Evolutionary conservation across 495 filamentous ascomycete species (phyloP), one percentile per base, ranked within the genome.

Genomic region (Darksidea phi): DNA sequence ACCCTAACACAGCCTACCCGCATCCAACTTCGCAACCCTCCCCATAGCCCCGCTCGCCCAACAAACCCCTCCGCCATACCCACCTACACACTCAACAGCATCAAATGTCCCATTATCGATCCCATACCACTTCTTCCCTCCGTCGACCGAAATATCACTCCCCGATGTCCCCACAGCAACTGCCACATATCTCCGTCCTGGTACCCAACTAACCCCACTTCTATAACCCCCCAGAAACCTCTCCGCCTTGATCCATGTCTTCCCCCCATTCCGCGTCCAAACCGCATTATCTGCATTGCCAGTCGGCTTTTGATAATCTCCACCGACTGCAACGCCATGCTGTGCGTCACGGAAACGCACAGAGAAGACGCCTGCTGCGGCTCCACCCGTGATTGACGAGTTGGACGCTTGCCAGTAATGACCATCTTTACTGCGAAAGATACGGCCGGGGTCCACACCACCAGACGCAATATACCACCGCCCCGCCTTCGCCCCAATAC

Each of bases 101-200:
- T 61, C 58, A 20, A 61, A 61, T 8, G 58, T 48, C 49, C 58
- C 58, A 28, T 61, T 61, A 21, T 55, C 58, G 28, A 61, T 54
- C n/a, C 20, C 21, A 26, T 37, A 15, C 58, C 58, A 61, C 37
- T 26, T 61, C 43, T 55, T 54, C 4, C 58, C 58, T 15, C 58
- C 58, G 41, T 61, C 58, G 17, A 61, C 18, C 24, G 58, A 54
- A 15, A 61, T 21, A 21, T 61, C 58, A n/a, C 49, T 54, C 10
- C 58, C 58, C 5, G 58, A 23, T 24, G 58, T 25, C 4, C 58
- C 58, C 2, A 61, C 58, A 0, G 58, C 58, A 48, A 61, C 23
- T 0, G 58, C 58, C 15, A 20, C 28, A 11, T 11, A 1, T 0
- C 25, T 32, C 21, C 42, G 8, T 1, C 49, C 50, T 3, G 49